A percentile compares a stretch with the other conserved stretches of the same genome.
Conservation (phyloP, 306 rosid genomes). For the Dalbergia cultrata region DNA sequence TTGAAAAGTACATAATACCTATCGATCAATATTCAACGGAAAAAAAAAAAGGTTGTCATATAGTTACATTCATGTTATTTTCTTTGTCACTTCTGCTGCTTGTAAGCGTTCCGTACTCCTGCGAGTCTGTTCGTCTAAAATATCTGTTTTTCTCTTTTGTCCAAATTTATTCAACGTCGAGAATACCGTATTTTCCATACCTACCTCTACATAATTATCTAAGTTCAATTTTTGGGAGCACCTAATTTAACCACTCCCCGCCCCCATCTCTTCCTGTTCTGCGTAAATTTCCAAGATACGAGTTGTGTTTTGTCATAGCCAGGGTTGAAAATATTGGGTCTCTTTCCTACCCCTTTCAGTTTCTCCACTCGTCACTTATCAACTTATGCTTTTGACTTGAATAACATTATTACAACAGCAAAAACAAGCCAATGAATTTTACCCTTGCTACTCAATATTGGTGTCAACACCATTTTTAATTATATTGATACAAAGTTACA, state of each 20-base stretch:
- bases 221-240: conserved; percentile 4
- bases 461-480: too few relatives aligned
- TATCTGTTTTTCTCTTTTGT: background rate
- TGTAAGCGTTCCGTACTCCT: too few relatives aligned
- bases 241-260: background rate
- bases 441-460: background rate
- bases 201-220: conserved; percentile 20
- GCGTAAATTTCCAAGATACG: conserved; percentile 21
- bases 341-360: background rate
- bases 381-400: conserved; percentile 15
- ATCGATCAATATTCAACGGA: background rate
- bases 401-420: background rate
- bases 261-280: background rate
- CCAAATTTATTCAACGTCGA: conserved; percentile 23
- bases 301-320: background rate
- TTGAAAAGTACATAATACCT: background rate
- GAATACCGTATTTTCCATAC: conserved; percentile 29
- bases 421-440: background rate
- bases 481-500: too few relatives aligned
- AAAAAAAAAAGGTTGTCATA: background rate
- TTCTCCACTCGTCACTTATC: background rate
- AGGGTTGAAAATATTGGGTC: background rate
- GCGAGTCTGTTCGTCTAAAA: background rate
- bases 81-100: background rate
- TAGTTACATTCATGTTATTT: background rate